Base-by-base conservation (phyloP, 129 eudicot species). In the Helianthus annuus region DNA sequence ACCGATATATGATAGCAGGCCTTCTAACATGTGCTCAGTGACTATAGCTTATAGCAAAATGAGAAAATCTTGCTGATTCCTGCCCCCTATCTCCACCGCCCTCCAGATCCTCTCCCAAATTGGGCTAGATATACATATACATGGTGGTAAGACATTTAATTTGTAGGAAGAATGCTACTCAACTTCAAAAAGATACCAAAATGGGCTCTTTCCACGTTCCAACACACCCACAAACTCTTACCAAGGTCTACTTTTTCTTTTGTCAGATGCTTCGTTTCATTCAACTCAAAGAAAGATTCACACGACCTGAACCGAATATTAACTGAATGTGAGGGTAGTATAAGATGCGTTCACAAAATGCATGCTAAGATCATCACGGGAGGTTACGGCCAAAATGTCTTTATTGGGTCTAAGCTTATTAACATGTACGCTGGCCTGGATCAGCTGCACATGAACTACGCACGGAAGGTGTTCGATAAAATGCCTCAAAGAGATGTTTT, bases 401-500 rank as follows among this genome's bases (percentile, higher is more conserved):
- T 85, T 70, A 49, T 81, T 49, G 89, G 75, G 14, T 49, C 84
- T 22, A 85, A 75, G 77, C 84, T 85, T 36, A 48, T 85, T 22
- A 68, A 48, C 14, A 64, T 71, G 64, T 78, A 85, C 48, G 39
- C 82, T 6, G 75, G 61, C 7, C 7, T 68, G 59, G 72, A 55
- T 66, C 53, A 27, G 22, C 17, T 58, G 7, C 49, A 69, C 56
- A 54, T 69, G 72, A 75, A 58, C 22, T 56, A 74, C 71, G 86
- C 86, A 78, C 70, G 76, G 13, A 85, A 81, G 72, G 84, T 85
- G 84, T 85, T 85, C 51, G 89, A 85, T 66, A n/a, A 17, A 59
- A 44, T 85, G 84, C 17, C 64, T 61, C 75, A 81, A 2, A 71
- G 84, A 78, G 86, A 81, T 85, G 64, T 81, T 75, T 76, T 85